These are phyloP conservation scores for Trypanosoma lewisi DNA, from an alignment of 208 protist species.

Conservation along the genomic window DNA sequence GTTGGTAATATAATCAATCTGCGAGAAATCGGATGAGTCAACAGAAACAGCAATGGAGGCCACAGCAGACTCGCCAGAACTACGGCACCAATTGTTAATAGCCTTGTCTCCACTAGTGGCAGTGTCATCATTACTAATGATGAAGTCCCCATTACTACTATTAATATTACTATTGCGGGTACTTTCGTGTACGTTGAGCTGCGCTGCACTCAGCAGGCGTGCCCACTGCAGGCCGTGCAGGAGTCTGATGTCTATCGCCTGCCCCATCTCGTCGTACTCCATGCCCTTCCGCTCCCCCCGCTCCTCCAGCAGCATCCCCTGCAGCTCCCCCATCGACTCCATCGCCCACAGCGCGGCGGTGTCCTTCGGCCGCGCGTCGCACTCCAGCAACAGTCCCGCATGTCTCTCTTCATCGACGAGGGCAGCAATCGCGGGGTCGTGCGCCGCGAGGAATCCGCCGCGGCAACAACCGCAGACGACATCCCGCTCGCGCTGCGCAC, in stretches of 20 bases:
- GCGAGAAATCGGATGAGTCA: neutral
- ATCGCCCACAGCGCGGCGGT: constrained; percentile 8
- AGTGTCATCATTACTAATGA: neutral
- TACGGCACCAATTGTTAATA: too few relatives aligned
- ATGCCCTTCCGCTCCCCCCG: constrained; percentile 7
- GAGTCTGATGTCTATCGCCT: constrained; percentile 4
- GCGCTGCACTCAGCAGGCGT: neutral
- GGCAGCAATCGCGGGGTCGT: neutral
- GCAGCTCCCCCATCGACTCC: constrained; percentile 10
- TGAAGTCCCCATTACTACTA: neutral
- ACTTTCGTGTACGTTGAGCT: too few relatives aligned
- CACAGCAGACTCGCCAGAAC: too few relatives aligned
- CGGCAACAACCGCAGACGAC: neutral
- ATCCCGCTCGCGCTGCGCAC: constrained; percentile 3
- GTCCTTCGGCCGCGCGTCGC: neutral
- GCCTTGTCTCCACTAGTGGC: neutral
- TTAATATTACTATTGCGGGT: neutral
- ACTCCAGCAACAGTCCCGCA: constrained; percentile 4
- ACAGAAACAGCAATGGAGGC: neutral
- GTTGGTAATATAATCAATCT: neutral
- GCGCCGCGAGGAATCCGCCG: neutral
- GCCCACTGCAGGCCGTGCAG: neutral
- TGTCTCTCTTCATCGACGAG: constrained; percentile 5
- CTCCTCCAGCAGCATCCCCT: constrained; percentile 13
- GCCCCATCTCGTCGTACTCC: constrained; percentile 7